phyloP scores from a whole-genome alignment of 2,329 filamentous ascomycete species.

The Aureobasidium pullulans region DNA sequence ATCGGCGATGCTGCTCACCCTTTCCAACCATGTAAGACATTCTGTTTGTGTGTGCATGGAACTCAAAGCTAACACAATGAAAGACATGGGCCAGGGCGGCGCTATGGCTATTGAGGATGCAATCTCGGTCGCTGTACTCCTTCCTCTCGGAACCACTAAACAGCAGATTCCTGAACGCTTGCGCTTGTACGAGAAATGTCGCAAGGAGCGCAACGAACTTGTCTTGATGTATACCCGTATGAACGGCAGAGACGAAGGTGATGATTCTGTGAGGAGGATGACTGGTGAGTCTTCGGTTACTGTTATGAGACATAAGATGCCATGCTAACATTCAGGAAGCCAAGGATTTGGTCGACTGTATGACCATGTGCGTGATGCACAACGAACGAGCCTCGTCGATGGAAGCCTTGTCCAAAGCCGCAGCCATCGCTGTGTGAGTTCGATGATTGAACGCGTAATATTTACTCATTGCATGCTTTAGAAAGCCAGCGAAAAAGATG shows the following conservation, averaged over 20 bases:
- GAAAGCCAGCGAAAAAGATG: background rate
- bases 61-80: background rate
- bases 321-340: background rate
- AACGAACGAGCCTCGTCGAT: constrained; percentile 6
- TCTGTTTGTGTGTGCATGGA: background rate
- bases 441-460: background rate
- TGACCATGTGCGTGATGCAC: constrained; percentile 3
- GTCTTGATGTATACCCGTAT: constrained; percentile 10
- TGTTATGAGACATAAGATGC: no score
- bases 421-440: background rate
- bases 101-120: constrained; percentile 13
- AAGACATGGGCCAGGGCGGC: constrained; percentile 12
- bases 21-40: constrained; percentile 13
- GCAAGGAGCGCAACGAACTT: constrained; percentile 1
- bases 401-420: constrained; percentile 7
- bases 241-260: constrained; percentile 9
- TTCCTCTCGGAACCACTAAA: background rate
- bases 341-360: constrained; percentile 5
- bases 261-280: constrained; percentile 1
- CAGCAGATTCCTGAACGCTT: constrained; percentile 6
- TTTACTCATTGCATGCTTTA: background rate
- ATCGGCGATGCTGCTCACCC: constrained; percentile 10
- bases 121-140: constrained; percentile 1
- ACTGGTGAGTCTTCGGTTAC: background rate
- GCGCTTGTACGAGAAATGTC: constrained; percentile 7